Evolutionary conservation across 768 basidiomycete species (phyloP).

Genomic region (Asterophora lycoperdoides): DNA sequence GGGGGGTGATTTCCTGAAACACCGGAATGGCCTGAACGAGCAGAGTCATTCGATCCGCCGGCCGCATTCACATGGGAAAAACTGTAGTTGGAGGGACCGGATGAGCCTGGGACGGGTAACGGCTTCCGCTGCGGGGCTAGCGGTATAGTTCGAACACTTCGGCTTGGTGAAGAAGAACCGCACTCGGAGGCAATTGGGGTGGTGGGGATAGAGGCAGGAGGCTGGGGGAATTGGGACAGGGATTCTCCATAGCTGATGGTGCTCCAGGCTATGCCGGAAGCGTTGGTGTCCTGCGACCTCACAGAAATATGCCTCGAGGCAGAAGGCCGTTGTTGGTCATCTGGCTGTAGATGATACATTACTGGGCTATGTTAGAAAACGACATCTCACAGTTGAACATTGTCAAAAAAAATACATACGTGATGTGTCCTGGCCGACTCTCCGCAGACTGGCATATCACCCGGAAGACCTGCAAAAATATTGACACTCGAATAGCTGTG

Average conservation of each 20-base stretch:
- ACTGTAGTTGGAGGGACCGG: neutral
- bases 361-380: conserved; percentile 8
- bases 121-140: conserved; percentile 6
- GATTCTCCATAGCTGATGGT: conserved; percentile 46
- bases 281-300: conserved; percentile 46
- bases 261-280: conserved; percentile 54
- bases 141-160: conserved; percentile 20
- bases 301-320: conserved; percentile 29
- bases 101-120: conserved; percentile 6
- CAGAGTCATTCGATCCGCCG: conserved; percentile 1
- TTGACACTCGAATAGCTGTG: neutral
- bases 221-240: conserved; percentile 50
- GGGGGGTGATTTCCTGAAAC: neutral
- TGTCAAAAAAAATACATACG: conserved; percentile 7
- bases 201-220: conserved; percentile 44
- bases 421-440: neutral
- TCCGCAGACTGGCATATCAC: neutral
- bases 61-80: conserved; percentile 6
- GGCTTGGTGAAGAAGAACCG: conserved; percentile 21
- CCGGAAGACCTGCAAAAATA: neutral
- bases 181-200: conserved; percentile 36
- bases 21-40: conserved; percentile 2
- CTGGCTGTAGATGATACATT: conserved; percentile 13
- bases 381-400: neutral
- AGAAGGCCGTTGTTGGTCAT: conserved; percentile 14